phyloP scores from a whole-genome alignment of 2,329 filamentous ascomycete species.

The Xylariaceae sp. region DNA sequence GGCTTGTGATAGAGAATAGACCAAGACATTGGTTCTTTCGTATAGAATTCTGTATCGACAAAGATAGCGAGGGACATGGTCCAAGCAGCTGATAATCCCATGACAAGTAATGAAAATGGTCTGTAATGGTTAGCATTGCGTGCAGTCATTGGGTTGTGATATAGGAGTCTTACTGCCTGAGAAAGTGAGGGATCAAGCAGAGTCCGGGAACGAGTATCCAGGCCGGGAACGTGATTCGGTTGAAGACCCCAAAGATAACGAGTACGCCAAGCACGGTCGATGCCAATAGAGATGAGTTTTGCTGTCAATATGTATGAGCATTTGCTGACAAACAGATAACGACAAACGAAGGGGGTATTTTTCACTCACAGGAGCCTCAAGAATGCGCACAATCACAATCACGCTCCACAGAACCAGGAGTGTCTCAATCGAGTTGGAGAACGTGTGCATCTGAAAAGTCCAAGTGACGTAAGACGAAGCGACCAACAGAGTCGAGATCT shows the following conservation, averaged over 20 bases:
- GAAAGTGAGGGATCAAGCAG: constrained; percentile 78
- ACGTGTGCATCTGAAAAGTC: constrained; percentile 97
- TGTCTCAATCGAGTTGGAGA: constrained; percentile 96
- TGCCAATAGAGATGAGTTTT: constrained; percentile 69
- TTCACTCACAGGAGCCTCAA: constrained; percentile 63
- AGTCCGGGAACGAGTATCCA: constrained; percentile 82
- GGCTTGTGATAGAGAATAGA: constrained; percentile 58
- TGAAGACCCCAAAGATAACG: constrained; percentile 82
- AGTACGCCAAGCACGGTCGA: constrained; percentile 76
- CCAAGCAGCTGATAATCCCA: constrained; percentile 59
- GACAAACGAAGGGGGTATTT: constrained; percentile 8
- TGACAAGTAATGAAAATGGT: constrained; percentile 56
- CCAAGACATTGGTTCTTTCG: constrained; percentile 57
- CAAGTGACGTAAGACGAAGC: constrained; percentile 97
- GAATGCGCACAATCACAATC: constrained; percentile 83
- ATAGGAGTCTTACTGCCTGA: constrained; percentile 60
- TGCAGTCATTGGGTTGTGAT: not conserved
- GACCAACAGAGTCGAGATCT: constrained; percentile 73
- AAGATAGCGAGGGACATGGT: constrained; percentile 69
- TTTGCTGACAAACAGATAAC: not conserved
- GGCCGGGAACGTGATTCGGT: constrained; percentile 93
- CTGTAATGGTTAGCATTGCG: constrained; percentile 33
- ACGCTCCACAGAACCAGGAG: constrained; percentile 88
- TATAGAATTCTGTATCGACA: constrained; percentile 82
- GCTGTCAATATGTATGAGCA: constrained; percentile 38